Conservation (phyloP, 1,284 basidiomycete species). For the Marasmius oreades region DNA sequence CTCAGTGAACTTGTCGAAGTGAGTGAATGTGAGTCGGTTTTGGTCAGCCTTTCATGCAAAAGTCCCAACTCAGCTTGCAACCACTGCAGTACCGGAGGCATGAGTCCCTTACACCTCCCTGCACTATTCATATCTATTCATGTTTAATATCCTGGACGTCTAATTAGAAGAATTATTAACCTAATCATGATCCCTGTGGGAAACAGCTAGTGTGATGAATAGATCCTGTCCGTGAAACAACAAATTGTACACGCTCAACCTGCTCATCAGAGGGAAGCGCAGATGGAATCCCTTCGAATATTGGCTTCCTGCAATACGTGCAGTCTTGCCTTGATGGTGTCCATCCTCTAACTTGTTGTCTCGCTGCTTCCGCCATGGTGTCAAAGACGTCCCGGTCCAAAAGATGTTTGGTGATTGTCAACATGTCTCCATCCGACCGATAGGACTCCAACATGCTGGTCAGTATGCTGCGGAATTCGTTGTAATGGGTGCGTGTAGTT, state of each 20-base stretch:
- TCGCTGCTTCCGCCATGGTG: slow-evolving; percentile 55
- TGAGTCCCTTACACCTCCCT: neutral
- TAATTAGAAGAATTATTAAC: neutral
- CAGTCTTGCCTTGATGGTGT: slow-evolving; percentile 40
- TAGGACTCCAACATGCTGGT: slow-evolving; percentile 95
- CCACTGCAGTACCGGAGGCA: slow-evolving; percentile 5
- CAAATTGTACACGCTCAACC: slow-evolving; percentile 31
- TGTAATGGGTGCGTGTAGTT: slow-evolving; percentile 69
- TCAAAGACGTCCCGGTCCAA: slow-evolving; percentile 83
- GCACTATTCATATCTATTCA: neutral
- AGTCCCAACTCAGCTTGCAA: neutral
- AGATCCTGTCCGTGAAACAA: slow-evolving; percentile 58
- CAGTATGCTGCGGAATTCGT: slow-evolving; percentile 88
- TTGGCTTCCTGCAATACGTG: slow-evolving; percentile 39
- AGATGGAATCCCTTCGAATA: slow-evolving; percentile 24
- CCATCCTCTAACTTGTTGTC: slow-evolving; percentile 53
- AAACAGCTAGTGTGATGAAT: slow-evolving; percentile 56
- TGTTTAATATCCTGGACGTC: too few relatives aligned
- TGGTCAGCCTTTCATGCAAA: neutral
- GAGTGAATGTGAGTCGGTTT: slow-evolving; percentile 32
- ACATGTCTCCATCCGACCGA: slow-evolving; percentile 85
- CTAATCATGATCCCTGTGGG: slow-evolving; percentile 1
- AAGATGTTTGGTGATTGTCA: slow-evolving; percentile 84
- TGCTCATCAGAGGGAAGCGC: slow-evolving; percentile 10
- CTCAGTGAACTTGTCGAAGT: slow-evolving; percentile 60